phyloP scores from a whole-genome alignment of 208 protist genomes.

The Wallacemonas sp. region DNA sequence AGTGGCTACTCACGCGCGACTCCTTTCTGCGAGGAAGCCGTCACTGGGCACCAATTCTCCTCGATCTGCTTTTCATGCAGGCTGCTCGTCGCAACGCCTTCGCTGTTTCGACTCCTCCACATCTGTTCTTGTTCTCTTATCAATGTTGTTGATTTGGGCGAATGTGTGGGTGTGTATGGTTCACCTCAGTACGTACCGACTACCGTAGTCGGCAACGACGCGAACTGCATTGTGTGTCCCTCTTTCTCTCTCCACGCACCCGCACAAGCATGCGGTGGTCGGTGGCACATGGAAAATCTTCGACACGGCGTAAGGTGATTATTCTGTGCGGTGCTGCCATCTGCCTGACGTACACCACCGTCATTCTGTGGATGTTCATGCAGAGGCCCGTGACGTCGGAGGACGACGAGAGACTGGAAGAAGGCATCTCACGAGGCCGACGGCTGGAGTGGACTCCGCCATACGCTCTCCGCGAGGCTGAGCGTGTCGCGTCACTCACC shows the following conservation, averaged over 20 bases:
- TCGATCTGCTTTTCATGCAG: too few species aligned
- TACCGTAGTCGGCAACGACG: too few species aligned
- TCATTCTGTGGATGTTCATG: constrained; percentile 24
- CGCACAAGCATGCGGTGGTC: background rate
- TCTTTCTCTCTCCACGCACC: background rate
- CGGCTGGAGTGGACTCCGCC: constrained; percentile 26
- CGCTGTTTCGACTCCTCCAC: too few species aligned
- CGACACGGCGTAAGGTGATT: background rate
- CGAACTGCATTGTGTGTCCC: background rate
- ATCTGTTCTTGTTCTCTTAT: too few species aligned
- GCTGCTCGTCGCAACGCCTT: too few species aligned
- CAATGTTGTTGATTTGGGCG: too few species aligned
- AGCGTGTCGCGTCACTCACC: background rate
- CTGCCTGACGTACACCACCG: background rate
- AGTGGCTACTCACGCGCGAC: too few species aligned
- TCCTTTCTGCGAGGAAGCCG: too few species aligned
- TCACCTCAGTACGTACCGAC: too few species aligned
- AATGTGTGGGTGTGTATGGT: background rate
- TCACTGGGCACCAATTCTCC: too few species aligned
- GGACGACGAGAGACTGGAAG: constrained; percentile 19
- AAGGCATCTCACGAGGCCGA: background rate
- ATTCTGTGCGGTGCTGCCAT: background rate
- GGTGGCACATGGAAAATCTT: too few species aligned
- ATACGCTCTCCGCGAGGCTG: constrained; percentile 4
- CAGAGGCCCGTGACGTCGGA: constrained; percentile 17